Conservation (phyloP, 371 early-diverging fungal genomes). For the Apophysomyces sp. region DNA sequence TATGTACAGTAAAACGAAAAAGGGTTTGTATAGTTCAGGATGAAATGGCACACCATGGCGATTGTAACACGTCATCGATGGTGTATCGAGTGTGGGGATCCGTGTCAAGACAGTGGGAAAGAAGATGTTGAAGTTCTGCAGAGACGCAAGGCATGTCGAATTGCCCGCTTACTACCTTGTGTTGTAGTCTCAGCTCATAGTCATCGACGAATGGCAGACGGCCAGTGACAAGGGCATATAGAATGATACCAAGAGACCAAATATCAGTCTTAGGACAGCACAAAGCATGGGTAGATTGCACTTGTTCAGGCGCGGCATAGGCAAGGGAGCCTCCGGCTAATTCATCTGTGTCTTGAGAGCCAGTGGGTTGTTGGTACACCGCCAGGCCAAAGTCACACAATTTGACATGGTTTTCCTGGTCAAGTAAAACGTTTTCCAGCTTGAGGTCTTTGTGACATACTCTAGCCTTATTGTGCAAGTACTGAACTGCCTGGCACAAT, state of each 20-base stretch:
- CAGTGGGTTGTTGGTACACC: constrained; percentile 42
- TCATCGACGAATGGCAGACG: constrained; percentile 72
- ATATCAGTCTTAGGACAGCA: constrained; percentile 64
- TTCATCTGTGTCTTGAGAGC: constrained; percentile 12
- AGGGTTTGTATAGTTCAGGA: neutral
- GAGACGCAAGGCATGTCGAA: constrained; percentile 38
- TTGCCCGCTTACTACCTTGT: constrained; percentile 52
- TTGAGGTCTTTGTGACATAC: constrained; percentile 90
- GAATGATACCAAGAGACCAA: constrained; percentile 80
- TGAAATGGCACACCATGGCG: constrained; percentile 19
- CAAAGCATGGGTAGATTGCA: constrained; percentile 38
- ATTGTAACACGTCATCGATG: constrained; percentile 17
- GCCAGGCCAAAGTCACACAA: constrained; percentile 88
- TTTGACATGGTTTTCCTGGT: constrained; percentile 53
- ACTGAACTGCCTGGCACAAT: constrained; percentile 67
- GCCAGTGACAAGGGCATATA: constrained; percentile 70
- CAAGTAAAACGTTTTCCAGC: constrained; percentile 81
- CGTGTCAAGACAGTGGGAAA: constrained; percentile 14
- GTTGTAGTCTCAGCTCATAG: constrained; percentile 68
- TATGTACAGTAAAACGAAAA: constrained; percentile 7
- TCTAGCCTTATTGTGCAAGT: constrained; percentile 70
- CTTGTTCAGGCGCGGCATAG: constrained; percentile 75
- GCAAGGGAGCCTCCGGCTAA: constrained; percentile 66
- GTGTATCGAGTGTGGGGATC: constrained; percentile 15
- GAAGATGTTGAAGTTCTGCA: constrained; percentile 9